Conservation (phyloP, 2,329 filamentous ascomycete species). For the Cladophialophora bantiana region DNA sequence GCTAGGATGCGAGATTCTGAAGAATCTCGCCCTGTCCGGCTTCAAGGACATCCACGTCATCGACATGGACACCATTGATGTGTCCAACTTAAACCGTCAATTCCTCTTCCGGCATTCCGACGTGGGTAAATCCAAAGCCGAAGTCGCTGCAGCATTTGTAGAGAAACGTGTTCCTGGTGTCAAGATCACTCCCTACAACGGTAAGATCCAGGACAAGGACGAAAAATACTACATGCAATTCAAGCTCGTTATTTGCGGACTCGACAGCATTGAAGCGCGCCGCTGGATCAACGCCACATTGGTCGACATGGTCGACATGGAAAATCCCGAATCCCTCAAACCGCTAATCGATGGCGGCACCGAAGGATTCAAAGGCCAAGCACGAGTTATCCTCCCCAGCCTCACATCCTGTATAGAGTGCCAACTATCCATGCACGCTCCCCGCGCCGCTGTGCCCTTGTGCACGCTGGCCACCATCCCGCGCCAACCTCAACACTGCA, state of each 20-base stretch:
- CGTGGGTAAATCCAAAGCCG: conserved; percentile 92
- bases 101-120: conserved; percentile 93
- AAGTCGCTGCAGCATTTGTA: conserved; percentile 90
- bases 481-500: conserved; percentile 94
- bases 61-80: conserved; percentile 99
- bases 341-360: conserved; percentile 96
- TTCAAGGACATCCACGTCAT: conserved; percentile 99
- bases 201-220: conserved; percentile 95
- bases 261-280: conserved; percentile 97
- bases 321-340: conserved; percentile 84
- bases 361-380: conserved; percentile 97
- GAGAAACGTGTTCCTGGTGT: conserved; percentile 88
- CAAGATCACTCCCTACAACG: conserved; percentile 90
- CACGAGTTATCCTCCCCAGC: conserved; percentile 87
- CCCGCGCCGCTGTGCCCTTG: conserved; percentile 93
- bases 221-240: conserved; percentile 98
- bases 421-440: conserved; percentile 97
- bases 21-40: conserved; percentile 91
- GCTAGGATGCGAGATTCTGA: conserved; percentile 93
- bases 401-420: conserved; percentile 97
- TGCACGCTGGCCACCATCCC: conserved; percentile 97
- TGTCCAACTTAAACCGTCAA: conserved; percentile 96
- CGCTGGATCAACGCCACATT: conserved; percentile 97
- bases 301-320: conserved; percentile 84
- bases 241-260: conserved; percentile 87